phyloP scores from a whole-genome alignment of 306 rosid genomes.

The Pyrus betulifolia region DNA sequence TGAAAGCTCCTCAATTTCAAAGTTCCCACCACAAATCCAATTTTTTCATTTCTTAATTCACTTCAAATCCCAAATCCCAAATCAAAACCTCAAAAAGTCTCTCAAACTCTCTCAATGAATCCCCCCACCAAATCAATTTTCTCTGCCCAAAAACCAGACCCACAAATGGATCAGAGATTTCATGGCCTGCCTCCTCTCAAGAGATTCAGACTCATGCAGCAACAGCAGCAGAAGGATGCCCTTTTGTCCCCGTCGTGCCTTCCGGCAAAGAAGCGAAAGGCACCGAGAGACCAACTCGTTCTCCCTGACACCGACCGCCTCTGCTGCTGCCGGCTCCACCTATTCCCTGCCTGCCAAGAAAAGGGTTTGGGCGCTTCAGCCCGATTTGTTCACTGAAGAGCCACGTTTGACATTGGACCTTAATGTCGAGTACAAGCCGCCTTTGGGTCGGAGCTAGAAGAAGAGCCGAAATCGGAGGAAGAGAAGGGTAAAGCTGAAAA shows the following conservation, averaged over 20 bases:
- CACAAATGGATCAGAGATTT: slow-evolving; percentile 40
- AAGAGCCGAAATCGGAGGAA: not conserved
- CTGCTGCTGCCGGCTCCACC: slow-evolving; percentile 6
- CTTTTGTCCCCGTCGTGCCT: slow-evolving; percentile 8
- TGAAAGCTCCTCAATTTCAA: not conserved
- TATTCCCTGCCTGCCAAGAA: slow-evolving; percentile 68
- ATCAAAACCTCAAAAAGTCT: not conserved
- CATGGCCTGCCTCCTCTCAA: slow-evolving; percentile 62
- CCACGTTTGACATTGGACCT: slow-evolving; percentile 35
- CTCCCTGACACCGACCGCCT: not conserved
- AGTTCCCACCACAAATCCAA: not conserved
- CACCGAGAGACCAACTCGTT: slow-evolving; percentile 24
- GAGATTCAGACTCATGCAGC: slow-evolving; percentile 50
- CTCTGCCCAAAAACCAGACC: not conserved
- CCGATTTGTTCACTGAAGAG: slow-evolving; percentile 12
- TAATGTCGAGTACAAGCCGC: slow-evolving; percentile 45
- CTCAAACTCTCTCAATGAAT: not conserved
- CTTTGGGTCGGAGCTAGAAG: not conserved
- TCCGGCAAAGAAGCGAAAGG: slow-evolving; percentile 72
- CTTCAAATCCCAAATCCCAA: not conserved
- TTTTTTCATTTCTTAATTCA: not conserved
- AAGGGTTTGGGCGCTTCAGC: slow-evolving; percentile 53
- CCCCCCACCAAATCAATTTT: not conserved
- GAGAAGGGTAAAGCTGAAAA: not conserved
- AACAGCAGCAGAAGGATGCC: slow-evolving; percentile 3